Percentiles rank a stretch among this genome's conserved stretches.
Evolutionary conservation across 768 basidiomycete species (phyloP).

Genomic region (Lyophyllum atratum): DNA sequence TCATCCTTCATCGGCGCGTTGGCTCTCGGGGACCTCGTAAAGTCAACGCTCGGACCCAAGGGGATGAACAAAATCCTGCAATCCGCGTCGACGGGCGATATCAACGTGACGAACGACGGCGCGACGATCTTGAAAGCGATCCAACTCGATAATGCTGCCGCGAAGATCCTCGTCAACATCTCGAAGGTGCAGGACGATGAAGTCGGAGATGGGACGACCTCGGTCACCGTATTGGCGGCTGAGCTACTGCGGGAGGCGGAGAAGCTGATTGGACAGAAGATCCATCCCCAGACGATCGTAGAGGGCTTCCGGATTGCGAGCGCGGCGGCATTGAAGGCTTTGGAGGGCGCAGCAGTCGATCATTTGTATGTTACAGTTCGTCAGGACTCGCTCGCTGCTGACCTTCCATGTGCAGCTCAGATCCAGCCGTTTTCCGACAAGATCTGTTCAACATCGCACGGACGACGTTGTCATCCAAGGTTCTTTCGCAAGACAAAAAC

Average conservation of each 20-base stretch:
- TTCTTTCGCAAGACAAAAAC: constrained; percentile 93
- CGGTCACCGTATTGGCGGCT: constrained; percentile 88
- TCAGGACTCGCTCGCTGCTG: background rate
- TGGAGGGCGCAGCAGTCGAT: constrained; percentile 83
- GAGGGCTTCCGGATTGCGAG: constrained; percentile 96
- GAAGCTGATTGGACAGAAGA: constrained; percentile 87
- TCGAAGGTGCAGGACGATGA: constrained; percentile 99
- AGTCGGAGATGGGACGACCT: constrained; percentile 94
- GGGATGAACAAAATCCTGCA: constrained; percentile 99
- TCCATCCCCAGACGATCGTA: constrained; percentile 97
- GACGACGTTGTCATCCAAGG: constrained; percentile 95
- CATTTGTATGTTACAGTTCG: constrained; percentile 61
- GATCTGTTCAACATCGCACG: constrained; percentile 97
- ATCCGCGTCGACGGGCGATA: constrained; percentile 84
- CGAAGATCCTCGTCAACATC: constrained; percentile 99
- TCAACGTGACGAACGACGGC: constrained; percentile 98
- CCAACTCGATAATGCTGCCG: constrained; percentile 96
- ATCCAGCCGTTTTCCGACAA: constrained; percentile 74
- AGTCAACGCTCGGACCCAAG: constrained; percentile 97
- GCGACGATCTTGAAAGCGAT: constrained; percentile 98
- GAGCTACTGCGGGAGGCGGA: constrained; percentile 95
- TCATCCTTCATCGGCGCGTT: constrained; percentile 97
- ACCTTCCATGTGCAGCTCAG: constrained; percentile 45
- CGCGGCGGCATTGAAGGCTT: constrained; percentile 76
- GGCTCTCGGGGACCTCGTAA: constrained; percentile 96